Evolutionary conservation across 1,139 yeast species (phyloP).

Genomic region (Lodderomyces jiufengensis): DNA sequence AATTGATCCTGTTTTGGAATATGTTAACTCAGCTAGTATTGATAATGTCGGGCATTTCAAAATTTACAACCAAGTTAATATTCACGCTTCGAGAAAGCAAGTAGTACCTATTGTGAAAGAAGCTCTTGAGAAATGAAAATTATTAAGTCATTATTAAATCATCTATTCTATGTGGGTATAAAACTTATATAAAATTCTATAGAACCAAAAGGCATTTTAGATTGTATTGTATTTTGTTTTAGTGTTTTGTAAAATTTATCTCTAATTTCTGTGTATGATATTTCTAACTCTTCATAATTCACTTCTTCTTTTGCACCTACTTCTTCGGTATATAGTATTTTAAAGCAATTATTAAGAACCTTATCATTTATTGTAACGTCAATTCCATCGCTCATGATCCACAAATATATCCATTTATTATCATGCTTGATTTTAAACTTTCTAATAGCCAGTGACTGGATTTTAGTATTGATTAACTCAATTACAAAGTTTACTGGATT

Average conservation of each 20-base stretch:
- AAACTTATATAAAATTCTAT: conserved; percentile 11
- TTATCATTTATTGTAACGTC: conserved; percentile 21
- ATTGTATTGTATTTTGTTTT: conserved; percentile 2
- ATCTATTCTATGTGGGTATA: conserved; percentile 7
- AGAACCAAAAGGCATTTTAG: conserved; percentile 10
- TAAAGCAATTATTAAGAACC: conserved; percentile 29
- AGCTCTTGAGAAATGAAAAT: conserved; percentile 20
- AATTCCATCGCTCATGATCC: conserved; percentile 58
- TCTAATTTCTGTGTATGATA: conserved; percentile 18
- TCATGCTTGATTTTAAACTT: conserved; percentile 59
- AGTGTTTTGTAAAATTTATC: not conserved
- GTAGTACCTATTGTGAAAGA: conserved; percentile 65
- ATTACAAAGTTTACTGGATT: conserved; percentile 36
- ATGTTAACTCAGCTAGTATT: conserved; percentile 8
- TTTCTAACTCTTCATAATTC: conserved; percentile 28
- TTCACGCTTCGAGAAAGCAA: conserved; percentile 73
- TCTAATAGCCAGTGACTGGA: conserved; percentile 46
- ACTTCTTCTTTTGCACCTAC: not conserved
- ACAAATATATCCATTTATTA: conserved; percentile 59
- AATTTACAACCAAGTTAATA: conserved; percentile 51
- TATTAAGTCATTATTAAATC: not conserved
- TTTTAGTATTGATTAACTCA: conserved; percentile 39
- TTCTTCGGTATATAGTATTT: conserved; percentile 25
- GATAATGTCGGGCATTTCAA: conserved; percentile 15
- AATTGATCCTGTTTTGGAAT: conserved; percentile 13